These are phyloP conservation scores for thale cress (Arabidopsis thaliana) DNA, from an alignment of 345 rosid genomes.

Conservation along the genomic window DNA sequence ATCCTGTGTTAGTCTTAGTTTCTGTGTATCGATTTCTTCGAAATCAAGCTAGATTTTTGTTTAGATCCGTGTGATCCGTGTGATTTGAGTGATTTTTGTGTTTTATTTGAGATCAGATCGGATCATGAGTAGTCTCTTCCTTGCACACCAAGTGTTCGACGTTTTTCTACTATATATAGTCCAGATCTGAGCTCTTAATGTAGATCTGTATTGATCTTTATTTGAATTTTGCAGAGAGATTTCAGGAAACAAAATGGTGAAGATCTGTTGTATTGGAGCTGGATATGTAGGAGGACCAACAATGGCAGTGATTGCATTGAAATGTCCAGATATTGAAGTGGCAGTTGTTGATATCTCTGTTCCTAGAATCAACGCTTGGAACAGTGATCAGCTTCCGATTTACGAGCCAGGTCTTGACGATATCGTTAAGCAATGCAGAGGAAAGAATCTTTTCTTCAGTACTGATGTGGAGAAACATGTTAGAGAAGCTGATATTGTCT, in stretches of 20 bases:
- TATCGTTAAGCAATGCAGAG: conserved; percentile 82
- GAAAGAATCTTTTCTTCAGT: conserved; percentile 86
- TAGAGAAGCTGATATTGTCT: conserved; percentile 81
- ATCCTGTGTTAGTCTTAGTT: conserved; percentile 5
- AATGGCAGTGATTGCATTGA: conserved; percentile 92
- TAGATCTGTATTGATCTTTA: not conserved
- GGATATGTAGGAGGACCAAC: conserved; percentile 98
- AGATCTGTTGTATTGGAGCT: conserved; percentile 97
- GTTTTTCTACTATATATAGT: not conserved
- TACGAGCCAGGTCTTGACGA: conserved; percentile 92
- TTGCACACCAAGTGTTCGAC: conserved; percentile 15
- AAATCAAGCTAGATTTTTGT: conserved; percentile 26
- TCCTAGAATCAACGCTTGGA: conserved; percentile 82
- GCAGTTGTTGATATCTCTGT: conserved; percentile 89
- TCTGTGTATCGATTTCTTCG: not conserved
- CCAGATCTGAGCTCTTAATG: conserved; percentile 33
- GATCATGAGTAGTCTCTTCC: not conserved
- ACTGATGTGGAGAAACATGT: conserved; percentile 92
- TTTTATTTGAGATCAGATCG: not conserved
- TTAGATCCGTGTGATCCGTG: conserved; percentile 34
- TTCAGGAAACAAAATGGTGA: conserved; percentile 66
- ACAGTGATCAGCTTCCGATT: conserved; percentile 88
- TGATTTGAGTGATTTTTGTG: not conserved
- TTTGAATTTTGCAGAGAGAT: not conserved
- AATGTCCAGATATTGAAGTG: conserved; percentile 83